Evolutionary conservation across 495 filamentous ascomycete genomes (phyloP).

Genomic region (Penicillium verhagenii): DNA sequence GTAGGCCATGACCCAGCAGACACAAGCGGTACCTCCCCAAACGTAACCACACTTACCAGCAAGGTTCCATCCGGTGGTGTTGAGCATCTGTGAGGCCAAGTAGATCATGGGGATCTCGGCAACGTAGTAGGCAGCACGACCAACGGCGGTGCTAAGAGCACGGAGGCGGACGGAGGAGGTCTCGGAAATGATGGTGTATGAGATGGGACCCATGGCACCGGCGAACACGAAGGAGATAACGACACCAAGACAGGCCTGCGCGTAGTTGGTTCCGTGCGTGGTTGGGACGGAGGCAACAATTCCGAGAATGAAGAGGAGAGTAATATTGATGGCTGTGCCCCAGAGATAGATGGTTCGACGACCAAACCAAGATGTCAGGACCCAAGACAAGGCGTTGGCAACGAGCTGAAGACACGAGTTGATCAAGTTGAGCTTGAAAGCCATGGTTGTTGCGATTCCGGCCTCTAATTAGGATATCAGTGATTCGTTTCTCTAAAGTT

Average conservation of each 20-base stretch:
- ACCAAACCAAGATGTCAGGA: slow-evolving; percentile 36
- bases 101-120: slow-evolving; percentile 62
- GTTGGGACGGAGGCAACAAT: slow-evolving; percentile 42
- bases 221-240: slow-evolving; percentile 59
- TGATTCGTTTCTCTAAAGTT: slow-evolving; percentile 49
- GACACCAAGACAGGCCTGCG: slow-evolving; percentile 56
- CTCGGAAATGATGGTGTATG: slow-evolving; percentile 63
- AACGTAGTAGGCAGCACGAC: slow-evolving; percentile 57
- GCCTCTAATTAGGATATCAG: slow-evolving; percentile 24
- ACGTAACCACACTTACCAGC: slow-evolving; percentile 68
- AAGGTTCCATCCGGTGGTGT: slow-evolving; percentile 61
- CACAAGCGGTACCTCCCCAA: slow-evolving; percentile 54
- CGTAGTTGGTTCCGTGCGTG: slow-evolving; percentile 31
- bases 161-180: slow-evolving; percentile 50
- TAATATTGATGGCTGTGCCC: slow-evolving; percentile 37
- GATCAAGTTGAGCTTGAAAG: slow-evolving; percentile 39
- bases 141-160: slow-evolving; percentile 61
- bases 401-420: slow-evolving; percentile 38
- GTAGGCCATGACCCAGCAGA: slow-evolving; percentile 43
- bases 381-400: slow-evolving; percentile 28
- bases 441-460: slow-evolving; percentile 19
- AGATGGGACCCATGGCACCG: slow-evolving; percentile 57
- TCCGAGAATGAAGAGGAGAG: slow-evolving; percentile 36
- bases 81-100: slow-evolving; percentile 66
- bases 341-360: slow-evolving; percentile 49